A percentile compares a stretch with the other conserved stretches of the same genome.
These are phyloP conservation scores for Scedosporium aurantiacum DNA, from an alignment of 2,329 filamentous ascomycete genomes.

Conservation along the genomic window DNA sequence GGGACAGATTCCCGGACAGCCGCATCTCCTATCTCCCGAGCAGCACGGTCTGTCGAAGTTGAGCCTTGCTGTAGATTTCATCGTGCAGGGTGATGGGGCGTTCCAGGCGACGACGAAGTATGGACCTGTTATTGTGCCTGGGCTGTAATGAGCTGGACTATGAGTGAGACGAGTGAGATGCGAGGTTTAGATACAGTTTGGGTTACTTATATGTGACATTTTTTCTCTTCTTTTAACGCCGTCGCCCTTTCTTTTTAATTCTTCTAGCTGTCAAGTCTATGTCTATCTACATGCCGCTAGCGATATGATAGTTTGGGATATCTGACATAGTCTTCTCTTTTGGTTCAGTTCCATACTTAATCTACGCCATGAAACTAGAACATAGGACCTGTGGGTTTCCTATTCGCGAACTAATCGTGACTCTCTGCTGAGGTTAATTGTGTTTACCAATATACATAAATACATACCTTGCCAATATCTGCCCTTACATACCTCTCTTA, in stretches of 20 bases:
- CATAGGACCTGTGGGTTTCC: no score
- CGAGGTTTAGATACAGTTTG: neutral
- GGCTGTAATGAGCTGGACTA: slow-evolving; percentile 48
- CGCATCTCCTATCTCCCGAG: slow-evolving; percentile 3
- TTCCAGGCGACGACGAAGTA: slow-evolving; percentile 85
- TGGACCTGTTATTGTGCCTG: slow-evolving; percentile 89
- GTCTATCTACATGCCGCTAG: neutral
- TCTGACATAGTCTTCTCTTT: neutral
- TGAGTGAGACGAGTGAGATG: slow-evolving; percentile 21
- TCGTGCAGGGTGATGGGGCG: slow-evolving; percentile 83
- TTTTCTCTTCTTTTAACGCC: neutral
- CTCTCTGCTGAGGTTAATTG: no score
- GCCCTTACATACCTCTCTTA: no score
- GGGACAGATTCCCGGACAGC: neutral
- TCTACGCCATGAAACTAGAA: no score
- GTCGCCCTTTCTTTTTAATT: neutral
- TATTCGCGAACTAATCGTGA: no score
- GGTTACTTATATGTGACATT: neutral
- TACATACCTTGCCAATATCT: no score
- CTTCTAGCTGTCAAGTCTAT: neutral
- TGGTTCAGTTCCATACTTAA: neutral
- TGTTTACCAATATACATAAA: no score
- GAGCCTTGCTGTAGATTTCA: slow-evolving; percentile 88
- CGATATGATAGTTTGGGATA: neutral
- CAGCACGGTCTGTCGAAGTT: slow-evolving; percentile 50